Evolutionary conservation across 345 rosid genomes (phyloP).

Genomic region (Citropsis articulata): DNA sequence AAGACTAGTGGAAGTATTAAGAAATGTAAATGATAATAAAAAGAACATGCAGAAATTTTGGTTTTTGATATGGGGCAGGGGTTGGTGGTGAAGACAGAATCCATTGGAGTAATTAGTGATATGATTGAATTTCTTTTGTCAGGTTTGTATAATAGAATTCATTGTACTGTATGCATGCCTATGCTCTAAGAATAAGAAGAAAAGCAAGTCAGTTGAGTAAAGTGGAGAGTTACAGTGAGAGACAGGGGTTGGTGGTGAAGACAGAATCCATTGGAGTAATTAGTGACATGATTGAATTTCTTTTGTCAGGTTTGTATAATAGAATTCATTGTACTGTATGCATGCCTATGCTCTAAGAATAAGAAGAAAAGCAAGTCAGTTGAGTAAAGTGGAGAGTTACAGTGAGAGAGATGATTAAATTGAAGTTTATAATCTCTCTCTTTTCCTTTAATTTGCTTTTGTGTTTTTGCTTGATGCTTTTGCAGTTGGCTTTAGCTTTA

Average conservation of each 20-base stretch:
- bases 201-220: slow-evolving; percentile 7
- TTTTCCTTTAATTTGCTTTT: background rate
- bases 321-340: too few relatives aligned
- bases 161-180: too few relatives aligned
- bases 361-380: background rate
- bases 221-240: background rate
- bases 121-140: background rate
- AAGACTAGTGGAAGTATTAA: background rate
- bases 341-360: too few relatives aligned
- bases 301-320: background rate
- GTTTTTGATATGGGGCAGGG: background rate
- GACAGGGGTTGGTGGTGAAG: slow-evolving; percentile 7
- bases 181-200: too few relatives aligned
- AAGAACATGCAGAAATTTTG: slow-evolving; percentile 12
- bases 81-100: slow-evolving; percentile 12
- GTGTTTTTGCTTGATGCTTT: background rate
- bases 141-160: background rate
- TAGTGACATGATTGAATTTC: background rate
- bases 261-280: slow-evolving; percentile 20
- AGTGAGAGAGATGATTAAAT: background rate
- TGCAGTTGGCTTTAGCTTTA: slow-evolving; percentile 3
- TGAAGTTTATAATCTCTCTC: slow-evolving; percentile 1
- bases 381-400: background rate
- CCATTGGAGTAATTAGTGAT: slow-evolving; percentile 19
- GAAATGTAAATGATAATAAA: background rate